phyloP scores from a whole-genome alignment of 306 rosid species.

The Trifolium repens region DNA sequence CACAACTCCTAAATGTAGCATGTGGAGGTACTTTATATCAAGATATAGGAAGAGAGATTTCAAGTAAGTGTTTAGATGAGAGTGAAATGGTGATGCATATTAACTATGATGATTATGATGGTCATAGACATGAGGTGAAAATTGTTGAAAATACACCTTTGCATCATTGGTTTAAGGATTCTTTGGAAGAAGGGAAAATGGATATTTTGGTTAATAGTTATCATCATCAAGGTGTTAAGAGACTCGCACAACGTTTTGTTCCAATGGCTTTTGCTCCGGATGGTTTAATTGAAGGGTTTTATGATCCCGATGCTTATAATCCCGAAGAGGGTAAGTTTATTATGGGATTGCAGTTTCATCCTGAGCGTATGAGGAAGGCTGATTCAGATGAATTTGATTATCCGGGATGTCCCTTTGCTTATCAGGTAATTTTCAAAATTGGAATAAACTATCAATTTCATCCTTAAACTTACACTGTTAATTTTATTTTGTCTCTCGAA shows the following conservation, averaged over 20 bases:
- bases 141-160: slow-evolving; percentile 78
- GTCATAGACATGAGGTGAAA: slow-evolving; percentile 77
- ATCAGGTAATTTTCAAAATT: slow-evolving; percentile 52
- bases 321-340: slow-evolving; percentile 92
- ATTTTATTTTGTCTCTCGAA: neutral
- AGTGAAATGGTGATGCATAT: slow-evolving; percentile 63
- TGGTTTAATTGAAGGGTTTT: slow-evolving; percentile 87
- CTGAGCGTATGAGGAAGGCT: slow-evolving; percentile 77
- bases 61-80: slow-evolving; percentile 47
- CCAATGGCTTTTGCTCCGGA: slow-evolving; percentile 89
- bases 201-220: slow-evolving; percentile 84
- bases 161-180: slow-evolving; percentile 77
- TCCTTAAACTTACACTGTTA: neutral
- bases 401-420: slow-evolving; percentile 85
- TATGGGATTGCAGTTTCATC: slow-evolving; percentile 96
- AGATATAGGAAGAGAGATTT: slow-evolving; percentile 74
- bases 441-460: neutral
- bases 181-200: slow-evolving; percentile 61
- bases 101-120: slow-evolving; percentile 84
- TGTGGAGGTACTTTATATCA: slow-evolving; percentile 87
- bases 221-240: slow-evolving; percentile 95
- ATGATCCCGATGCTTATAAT: slow-evolving; percentile 86
- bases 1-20: slow-evolving; percentile 87
- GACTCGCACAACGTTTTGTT: slow-evolving; percentile 77
- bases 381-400: slow-evolving; percentile 90